Conservation (phyloP, 1,139 yeast genomes). For the Oligophagozyma castellii region DNA sequence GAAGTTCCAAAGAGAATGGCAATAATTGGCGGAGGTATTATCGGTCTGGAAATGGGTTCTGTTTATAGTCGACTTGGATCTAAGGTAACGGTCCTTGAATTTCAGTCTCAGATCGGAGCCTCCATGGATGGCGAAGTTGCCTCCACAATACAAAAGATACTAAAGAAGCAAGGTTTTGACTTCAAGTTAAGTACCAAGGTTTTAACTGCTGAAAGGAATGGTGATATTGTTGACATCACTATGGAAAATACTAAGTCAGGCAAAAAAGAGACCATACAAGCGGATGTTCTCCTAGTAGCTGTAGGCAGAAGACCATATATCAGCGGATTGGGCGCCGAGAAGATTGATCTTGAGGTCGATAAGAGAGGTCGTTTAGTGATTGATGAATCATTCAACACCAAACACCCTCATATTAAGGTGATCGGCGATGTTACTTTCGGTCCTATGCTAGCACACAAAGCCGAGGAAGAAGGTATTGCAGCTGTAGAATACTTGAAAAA, state of each 20-base stretch:
- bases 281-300: conserved; percentile 91
- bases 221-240: conserved; percentile 75
- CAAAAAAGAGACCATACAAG: conserved; percentile 62
- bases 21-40: conserved; percentile 98
- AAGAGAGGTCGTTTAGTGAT: conserved; percentile 86
- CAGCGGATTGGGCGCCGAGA: conserved; percentile 78
- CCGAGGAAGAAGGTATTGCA: conserved; percentile 99
- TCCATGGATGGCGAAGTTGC: conserved; percentile 98
- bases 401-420: conserved; percentile 84
- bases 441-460: conserved; percentile 99
- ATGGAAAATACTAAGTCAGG: conserved; percentile 86
- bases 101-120: conserved; percentile 79
- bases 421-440: conserved; percentile 98
- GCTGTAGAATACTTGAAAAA: conserved; percentile 88
- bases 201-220: conserved; percentile 70
- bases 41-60: conserved; percentile 98
- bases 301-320: conserved; percentile 99
- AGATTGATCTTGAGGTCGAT: conserved; percentile 79
- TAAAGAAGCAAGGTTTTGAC: conserved; percentile 89
- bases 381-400: conserved; percentile 88
- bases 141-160: conserved; percentile 73
- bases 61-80: conserved; percentile 94
- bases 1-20: conserved; percentile 88
- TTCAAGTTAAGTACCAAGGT: conserved; percentile 92
- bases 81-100: conserved; percentile 90